Base-by-base conservation (phyloP, 2,329 filamentous ascomycete genomes). In the Venturiaceae sp. region DNA sequence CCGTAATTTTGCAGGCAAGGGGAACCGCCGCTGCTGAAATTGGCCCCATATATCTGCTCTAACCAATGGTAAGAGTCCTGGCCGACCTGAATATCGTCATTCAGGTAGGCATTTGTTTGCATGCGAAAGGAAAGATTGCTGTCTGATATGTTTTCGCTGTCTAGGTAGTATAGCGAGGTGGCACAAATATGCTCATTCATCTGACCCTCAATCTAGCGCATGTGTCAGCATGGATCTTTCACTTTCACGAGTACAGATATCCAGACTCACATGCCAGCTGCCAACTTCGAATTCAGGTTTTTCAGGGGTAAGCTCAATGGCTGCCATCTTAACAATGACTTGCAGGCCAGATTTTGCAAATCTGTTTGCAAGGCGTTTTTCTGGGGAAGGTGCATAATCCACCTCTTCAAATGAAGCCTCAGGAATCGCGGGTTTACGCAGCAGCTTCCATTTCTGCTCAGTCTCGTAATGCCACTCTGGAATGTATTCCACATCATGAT, bases 121-220 rank as follows among this genome's bases (percentile, higher is more conserved):
- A 50, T 50, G 13, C 46, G 46, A 14, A 86, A 84, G 3, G 71
- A 69, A 5, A 87, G 73, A 4, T 64, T 65, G 52, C 74, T 76
- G 1, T 79, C 74, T 1, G 77, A 78, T 55, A 86, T 77, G 66
- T 87, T 87, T 0, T 82, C 76, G 53, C 66, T 69, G 60, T 83
- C 79, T 13, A 82, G 83, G 66, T 83, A 83, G 67, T 82, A 83
- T 34, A 86, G 71, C 0, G 83, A 80, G 0, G 81, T 82, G 0
- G 83, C 81, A 61, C 77, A 78, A 39, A 87, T 84, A 62, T 80
- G 80, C 68, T 87, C 84, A 63, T 87, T 86, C 66, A 66, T 62
- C 44, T 62, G 60, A 7, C 69, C 68, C 62, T 71, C 71, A 37
- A 58, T 9, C n/a, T n/a, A n/a, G n/a, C n/a, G n/a, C n/a, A n/a